A percentile compares a stretch with the other conserved stretches of the same genome.
phyloP scores from a whole-genome alignment of 139 green algal species.

The Picochlorum sp. region DNA sequence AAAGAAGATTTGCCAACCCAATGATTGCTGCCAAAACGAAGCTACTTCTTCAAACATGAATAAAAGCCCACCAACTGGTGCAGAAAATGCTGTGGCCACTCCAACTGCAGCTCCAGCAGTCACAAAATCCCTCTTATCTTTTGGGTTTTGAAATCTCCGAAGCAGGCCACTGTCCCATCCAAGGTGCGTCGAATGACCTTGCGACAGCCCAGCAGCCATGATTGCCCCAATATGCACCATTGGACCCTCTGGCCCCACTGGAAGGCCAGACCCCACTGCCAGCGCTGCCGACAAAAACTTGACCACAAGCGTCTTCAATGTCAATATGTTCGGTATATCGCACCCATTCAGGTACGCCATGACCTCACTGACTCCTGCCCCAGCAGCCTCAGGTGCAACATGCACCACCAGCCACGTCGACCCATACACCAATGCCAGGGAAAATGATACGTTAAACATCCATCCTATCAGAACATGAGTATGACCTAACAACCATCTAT shows the following conservation, averaged over 20 bases:
- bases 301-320: conserved; percentile 68
- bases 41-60: conserved; percentile 85
- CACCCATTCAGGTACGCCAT: conserved; percentile 87
- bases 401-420: conserved; percentile 62
- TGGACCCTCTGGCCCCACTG: conserved; percentile 78
- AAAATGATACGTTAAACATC: conserved; percentile 70
- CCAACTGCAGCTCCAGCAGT: conserved; percentile 72
- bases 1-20: conserved; percentile 78
- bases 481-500: conserved; percentile 42
- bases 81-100: conserved; percentile 73
- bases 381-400: conserved; percentile 54
- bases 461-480: conserved; percentile 49
- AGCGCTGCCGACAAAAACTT: conserved; percentile 69
- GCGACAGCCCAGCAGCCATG: conserved; percentile 47
- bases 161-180: conserved; percentile 58
- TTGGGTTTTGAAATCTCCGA: conserved; percentile 74
- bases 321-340: conserved; percentile 71
- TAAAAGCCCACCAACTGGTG: conserved; percentile 74
- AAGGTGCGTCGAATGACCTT: conserved; percentile 77
- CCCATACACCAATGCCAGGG: conserved; percentile 49
- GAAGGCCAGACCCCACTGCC: conserved; percentile 67
- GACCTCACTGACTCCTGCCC: conserved; percentile 69
- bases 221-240: conserved; percentile 82
- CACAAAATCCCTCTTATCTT: conserved; percentile 87
- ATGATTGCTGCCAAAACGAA: conserved; percentile 64